A percentile compares a stretch with the other conserved stretches of the same genome.
phyloP scores from a whole-genome alignment of 2,329 filamentous ascomycete species.

The Alternaria panax region DNA sequence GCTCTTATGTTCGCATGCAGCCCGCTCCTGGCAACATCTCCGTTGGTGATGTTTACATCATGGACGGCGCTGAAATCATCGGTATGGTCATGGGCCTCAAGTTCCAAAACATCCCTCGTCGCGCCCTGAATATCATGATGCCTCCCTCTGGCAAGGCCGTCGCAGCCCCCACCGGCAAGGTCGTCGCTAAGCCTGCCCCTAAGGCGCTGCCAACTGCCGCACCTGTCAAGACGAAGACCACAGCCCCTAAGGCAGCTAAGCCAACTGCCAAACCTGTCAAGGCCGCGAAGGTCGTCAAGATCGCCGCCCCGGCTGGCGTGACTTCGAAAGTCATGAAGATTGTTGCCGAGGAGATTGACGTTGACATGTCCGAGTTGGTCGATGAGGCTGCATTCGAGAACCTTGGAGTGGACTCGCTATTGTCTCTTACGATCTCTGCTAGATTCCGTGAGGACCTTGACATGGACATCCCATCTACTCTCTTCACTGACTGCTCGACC shows the following conservation, averaged over 20 bases:
- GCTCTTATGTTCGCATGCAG: slow-evolving; percentile 69
- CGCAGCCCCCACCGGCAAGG: slow-evolving; percentile 43
- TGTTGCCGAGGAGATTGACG: slow-evolving; percentile 70
- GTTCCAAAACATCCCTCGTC: slow-evolving; percentile 72
- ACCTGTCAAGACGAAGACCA: slow-evolving; percentile 38
- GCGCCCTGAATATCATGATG: slow-evolving; percentile 70
- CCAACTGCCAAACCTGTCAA: slow-evolving; percentile 57
- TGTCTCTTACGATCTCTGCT: slow-evolving; percentile 67
- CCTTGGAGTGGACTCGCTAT: slow-evolving; percentile 67
- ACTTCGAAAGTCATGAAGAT: slow-evolving; percentile 67
- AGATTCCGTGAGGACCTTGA: slow-evolving; percentile 68
- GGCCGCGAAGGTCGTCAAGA: slow-evolving; percentile 57
- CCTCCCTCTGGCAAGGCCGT: slow-evolving; percentile 63
- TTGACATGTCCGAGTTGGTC: slow-evolving; percentile 65
- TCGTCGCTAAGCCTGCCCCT: slow-evolving; percentile 46
- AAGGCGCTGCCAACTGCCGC: slow-evolving; percentile 48
- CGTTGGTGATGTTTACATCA: slow-evolving; percentile 67
- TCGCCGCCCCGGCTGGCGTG: slow-evolving; percentile 54
- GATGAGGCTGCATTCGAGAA: slow-evolving; percentile 68
- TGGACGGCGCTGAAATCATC: slow-evolving; percentile 66
- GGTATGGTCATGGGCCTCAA: slow-evolving; percentile 68
- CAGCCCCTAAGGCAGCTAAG: slow-evolving; percentile 54
- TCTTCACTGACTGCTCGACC: slow-evolving; percentile 67
- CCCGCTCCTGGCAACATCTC: slow-evolving; percentile 62
- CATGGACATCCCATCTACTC: slow-evolving; percentile 64